A percentile compares a stretch with the other conserved stretches of the same genome.
phyloP scores from a whole-genome alignment of 345 rosid species.

The Eucalyptus viminalis region DNA sequence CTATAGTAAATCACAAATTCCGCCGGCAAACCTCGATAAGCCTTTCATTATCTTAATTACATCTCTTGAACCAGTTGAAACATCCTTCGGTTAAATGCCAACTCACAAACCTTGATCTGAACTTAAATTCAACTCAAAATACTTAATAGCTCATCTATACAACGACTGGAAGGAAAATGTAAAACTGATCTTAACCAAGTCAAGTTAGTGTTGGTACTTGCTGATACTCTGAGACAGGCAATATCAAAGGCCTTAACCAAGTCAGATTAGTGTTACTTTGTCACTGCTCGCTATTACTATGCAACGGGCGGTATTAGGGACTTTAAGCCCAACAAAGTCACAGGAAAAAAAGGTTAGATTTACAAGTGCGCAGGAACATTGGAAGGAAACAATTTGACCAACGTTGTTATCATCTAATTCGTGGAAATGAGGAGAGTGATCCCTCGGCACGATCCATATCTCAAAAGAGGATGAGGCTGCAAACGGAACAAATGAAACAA shows the following conservation, averaged over 20 bases:
- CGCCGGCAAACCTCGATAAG: not conserved
- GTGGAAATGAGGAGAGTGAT: slow-evolving; percentile 66
- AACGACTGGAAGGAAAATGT: not conserved
- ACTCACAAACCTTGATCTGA: not conserved
- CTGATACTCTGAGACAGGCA: not conserved
- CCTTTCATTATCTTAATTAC: not conserved
- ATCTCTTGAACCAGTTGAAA: not conserved
- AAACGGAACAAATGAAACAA: slow-evolving; percentile 51
- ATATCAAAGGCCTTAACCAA: not conserved
- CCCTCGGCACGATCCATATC: slow-evolving; percentile 71
- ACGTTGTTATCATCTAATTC: slow-evolving; percentile 54
- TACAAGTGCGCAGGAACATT: not conserved
- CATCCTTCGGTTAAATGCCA: not conserved
- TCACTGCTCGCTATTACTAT: not conserved
- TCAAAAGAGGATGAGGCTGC: slow-evolving; percentile 67
- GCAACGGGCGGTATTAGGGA: not conserved
- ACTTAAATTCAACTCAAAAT: not conserved
- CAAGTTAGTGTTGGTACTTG: not conserved
- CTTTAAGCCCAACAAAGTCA: not conserved
- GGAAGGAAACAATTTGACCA: not conserved
- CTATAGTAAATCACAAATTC: not conserved
- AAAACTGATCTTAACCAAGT: not conserved
- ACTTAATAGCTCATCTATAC: not conserved
- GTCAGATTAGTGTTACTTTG: not conserved
- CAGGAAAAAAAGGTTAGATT: not conserved